Base-by-base conservation (phyloP, 2,329 filamentous ascomycete species). In the Diaporthe citri region DNA sequence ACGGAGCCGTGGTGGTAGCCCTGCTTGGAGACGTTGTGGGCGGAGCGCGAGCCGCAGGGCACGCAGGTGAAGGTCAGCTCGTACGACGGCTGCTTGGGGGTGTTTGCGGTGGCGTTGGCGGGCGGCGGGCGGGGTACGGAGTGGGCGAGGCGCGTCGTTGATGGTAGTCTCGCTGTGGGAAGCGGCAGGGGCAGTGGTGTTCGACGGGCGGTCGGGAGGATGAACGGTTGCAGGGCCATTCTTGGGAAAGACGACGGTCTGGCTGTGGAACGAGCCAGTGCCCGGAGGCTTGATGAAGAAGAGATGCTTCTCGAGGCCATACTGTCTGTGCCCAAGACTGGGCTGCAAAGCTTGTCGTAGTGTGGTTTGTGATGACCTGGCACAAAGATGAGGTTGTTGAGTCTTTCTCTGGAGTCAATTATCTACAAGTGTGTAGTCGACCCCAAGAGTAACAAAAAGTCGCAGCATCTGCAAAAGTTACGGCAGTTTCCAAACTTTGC, bases 1-100 rank as follows among this genome's bases (percentile, higher is more conserved):
- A 97, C 93, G 1, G 95, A 96, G 48, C 97, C 97, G 77, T 93
- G 89, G 84, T 98, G 96, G 82, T 99, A 99, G 43, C 95, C 97
- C 82, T 98, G 97, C 84, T 98, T 98, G 41, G 95, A 95, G 79
- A 99, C 88, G 69, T 90, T 90, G 85, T 99, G 97, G 17, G 92
- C 89, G n/a, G 95, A 97, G 74, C 96, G 93, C 48, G 90, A 86
- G 60, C 89, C 87, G 85, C 97, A 99, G 43, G 94, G 95, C 75
- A 94, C 92, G 89, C 97, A 99, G 78, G 97, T 99, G 83, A 99
- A 98, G 67, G 92, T 94, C 78, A 99, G 89, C 79, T 95, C 90
- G 85, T 98, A 99, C 74, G 94, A 91, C 1, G 95, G 95, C 78
- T 91, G 82, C 5, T 71, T 59, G 13, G 70, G 39, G 15, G 73